Percentiles rank a stretch among this genome's conserved stretches.
Evolutionary conservation across 2,329 filamentous ascomycete genomes (phyloP).

Genomic region (Allantophomopsis cytisporea): DNA sequence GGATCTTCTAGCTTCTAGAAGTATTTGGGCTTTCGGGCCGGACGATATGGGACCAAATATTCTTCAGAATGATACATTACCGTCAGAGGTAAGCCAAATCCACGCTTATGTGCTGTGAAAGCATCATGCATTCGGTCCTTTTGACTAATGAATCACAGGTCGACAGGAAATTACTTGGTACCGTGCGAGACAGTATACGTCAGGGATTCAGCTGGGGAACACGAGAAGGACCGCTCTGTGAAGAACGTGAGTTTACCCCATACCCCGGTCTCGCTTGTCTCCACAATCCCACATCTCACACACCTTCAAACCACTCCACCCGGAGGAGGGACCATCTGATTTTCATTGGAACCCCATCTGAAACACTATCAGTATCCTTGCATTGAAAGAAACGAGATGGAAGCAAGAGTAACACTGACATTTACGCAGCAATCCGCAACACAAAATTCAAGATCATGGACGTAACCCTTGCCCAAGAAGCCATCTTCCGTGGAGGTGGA

Average conservation of each 20-base stretch:
- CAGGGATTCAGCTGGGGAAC: conserved; percentile 97
- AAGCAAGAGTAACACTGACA: conserved; percentile 5
- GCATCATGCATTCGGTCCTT: conserved; percentile 8
- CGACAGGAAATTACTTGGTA: conserved; percentile 79
- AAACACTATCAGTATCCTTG: too few species aligned
- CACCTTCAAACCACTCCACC: conserved; percentile 6
- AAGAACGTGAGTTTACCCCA: conserved; percentile 64
- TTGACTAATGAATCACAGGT: conserved; percentile 33
- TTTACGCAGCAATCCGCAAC: conserved; percentile 70
- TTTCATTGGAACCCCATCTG: too few species aligned
- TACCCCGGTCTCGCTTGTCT: conserved; percentile 10
- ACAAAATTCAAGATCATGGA: conserved; percentile 96
- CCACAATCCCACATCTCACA: conserved; percentile 4
- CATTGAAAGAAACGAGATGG: too few species aligned
- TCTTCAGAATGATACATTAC: conserved; percentile 89
- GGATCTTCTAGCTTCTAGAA: conserved; percentile 85
- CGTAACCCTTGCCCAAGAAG: conserved; percentile 71
- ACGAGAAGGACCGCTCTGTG: conserved; percentile 87
- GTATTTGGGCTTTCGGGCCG: conserved; percentile 97
- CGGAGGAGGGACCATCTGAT: too few species aligned
- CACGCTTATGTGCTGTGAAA: background rate
- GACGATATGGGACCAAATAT: conserved; percentile 94
- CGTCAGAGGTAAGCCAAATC: conserved; percentile 53
- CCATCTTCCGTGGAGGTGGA: conserved; percentile 88
- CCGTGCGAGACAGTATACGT: conserved; percentile 81